A percentile compares a stretch with the other conserved stretches of the same genome.
phyloP scores from a whole-genome alignment of 163 green algal species.

The Smithsoniella earleae region DNA sequence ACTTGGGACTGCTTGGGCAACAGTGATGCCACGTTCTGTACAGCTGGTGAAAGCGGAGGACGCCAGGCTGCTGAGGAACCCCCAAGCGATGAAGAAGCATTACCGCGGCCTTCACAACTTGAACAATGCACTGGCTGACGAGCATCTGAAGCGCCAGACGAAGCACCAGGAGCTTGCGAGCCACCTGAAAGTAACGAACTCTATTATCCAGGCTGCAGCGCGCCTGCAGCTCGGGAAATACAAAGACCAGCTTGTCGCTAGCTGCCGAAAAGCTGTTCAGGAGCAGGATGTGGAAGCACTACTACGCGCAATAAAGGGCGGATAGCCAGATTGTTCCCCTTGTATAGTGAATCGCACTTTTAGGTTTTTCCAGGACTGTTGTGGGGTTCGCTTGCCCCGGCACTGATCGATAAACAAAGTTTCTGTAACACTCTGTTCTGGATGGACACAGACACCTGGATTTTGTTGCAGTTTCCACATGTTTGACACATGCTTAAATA shows the following conservation, averaged over 20 bases:
- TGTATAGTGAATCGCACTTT: too few species aligned
- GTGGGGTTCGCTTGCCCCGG: too few species aligned
- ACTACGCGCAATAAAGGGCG: conserved; percentile 10
- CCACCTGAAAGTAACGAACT: conserved; percentile 4
- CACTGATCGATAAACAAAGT: too few species aligned
- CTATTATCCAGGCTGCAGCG: conserved; percentile 7
- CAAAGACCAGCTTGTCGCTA: not conserved
- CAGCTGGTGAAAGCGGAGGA: conserved; percentile 25
- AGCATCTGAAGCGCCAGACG: conserved; percentile 21
- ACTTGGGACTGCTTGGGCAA: too few species aligned
- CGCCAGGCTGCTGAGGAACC: not conserved
- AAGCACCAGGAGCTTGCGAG: conserved; percentile 19
- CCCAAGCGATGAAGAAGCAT: not conserved
- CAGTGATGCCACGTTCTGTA: not conserved
- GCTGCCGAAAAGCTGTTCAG: conserved; percentile 24
- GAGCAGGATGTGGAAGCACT: conserved; percentile 12
- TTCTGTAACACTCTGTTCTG: too few species aligned
- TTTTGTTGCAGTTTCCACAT: too few species aligned
- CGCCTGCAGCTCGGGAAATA: not conserved
- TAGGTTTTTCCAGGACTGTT: too few species aligned
- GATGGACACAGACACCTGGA: too few species aligned
- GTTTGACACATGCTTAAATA: too few species aligned
- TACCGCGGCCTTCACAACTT: not conserved
- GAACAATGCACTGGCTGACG: not conserved
- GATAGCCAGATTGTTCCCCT: too few species aligned